Base-by-base conservation (phyloP, 2,329 filamentous ascomycete genomes). In the Fusarium liriodendri region DNA sequence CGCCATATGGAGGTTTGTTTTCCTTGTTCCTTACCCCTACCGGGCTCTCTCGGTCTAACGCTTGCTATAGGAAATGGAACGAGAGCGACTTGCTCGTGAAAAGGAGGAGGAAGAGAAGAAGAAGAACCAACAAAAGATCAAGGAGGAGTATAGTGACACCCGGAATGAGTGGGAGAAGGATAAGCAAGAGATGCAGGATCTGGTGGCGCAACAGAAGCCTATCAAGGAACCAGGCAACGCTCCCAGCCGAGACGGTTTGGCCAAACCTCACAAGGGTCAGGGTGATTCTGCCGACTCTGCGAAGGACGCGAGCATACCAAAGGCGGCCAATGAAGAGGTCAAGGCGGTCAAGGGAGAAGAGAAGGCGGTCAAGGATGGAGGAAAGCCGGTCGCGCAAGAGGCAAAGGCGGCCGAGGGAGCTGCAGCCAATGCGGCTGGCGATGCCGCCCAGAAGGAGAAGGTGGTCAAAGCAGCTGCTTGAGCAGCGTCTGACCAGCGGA, bases 131-230 rank as follows among this genome's bases (percentile, higher is more conserved):
- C 87, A 92, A 52, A 82, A 81, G 69, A 91, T 97, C 70, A 93
- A 96, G 78, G 91, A 94, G 64, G 88, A 93, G 57, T 98, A 97
- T 80, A 90, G 93, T 60, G 93, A 96, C 73, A 86, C 93, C 32
- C 92, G 90, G 71, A 87, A 87, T 50, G 93, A 98, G 80, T 98
- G 95, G 95, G 94, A 97, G 80, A 93, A 95, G 82, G 96, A 98
- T 81, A 97, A 97, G 85, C 88, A 91, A 6, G 90, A 92, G 42
- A 92, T 98, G 77, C 89, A 93, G 74, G 89, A 94, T 70, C 85
- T 94, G 62, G 89, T 72, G 64, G 68, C 75, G 33, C 70, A 80
- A 58, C 75, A 76, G 45, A 71, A 65, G 25, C 50, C 62, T 18
- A 59, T 54, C 47, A 67, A 73, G 20, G 70, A 71, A 18, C 55